Percentiles rank a stretch among this genome's conserved stretches.
Evolutionary conservation across 805 yeast species (phyloP).

Genomic region (Helenozyma baotianmanensis): DNA sequence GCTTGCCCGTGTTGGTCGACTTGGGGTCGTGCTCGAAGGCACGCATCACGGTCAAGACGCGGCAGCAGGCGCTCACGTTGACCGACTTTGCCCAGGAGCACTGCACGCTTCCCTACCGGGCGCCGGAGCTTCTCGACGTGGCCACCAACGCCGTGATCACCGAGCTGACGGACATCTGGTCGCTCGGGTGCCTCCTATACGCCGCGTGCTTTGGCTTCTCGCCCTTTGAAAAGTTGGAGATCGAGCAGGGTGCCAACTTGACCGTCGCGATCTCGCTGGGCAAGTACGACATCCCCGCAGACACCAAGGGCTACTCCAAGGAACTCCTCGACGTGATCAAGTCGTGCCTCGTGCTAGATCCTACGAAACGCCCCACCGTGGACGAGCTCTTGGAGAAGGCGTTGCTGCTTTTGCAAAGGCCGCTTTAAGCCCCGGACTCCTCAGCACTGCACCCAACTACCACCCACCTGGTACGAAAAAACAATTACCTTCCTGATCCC

Average conservation of each 20-base stretch:
- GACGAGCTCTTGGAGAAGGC: constrained; percentile 54
- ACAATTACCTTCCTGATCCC: too few relatives aligned
- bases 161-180: constrained; percentile 86
- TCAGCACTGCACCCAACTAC: too few relatives aligned
- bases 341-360: constrained; percentile 60
- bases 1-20: constrained; percentile 76
- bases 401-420: constrained; percentile 20
- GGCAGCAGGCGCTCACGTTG: constrained; percentile 68
- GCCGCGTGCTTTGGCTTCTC: constrained; percentile 73
- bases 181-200: constrained; percentile 80
- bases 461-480: too few relatives aligned
- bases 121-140: constrained; percentile 85
- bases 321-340: constrained; percentile 53
- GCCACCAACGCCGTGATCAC: constrained; percentile 59
- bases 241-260: constrained; percentile 76
- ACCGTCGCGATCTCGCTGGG: constrained; percentile 72
- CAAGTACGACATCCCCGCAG: constrained; percentile 51
- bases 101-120: constrained; percentile 81
- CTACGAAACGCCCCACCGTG: constrained; percentile 57
- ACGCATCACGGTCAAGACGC: constrained; percentile 44
- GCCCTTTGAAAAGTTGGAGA: constrained; percentile 84
- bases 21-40: constrained; percentile 77
- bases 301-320: constrained; percentile 47
- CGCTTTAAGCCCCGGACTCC: background rate
- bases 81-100: constrained; percentile 82